These are phyloP conservation scores for Pythium periplocum DNA, from an alignment of 352 stramenopile genomes.

Conservation along the genomic window DNA sequence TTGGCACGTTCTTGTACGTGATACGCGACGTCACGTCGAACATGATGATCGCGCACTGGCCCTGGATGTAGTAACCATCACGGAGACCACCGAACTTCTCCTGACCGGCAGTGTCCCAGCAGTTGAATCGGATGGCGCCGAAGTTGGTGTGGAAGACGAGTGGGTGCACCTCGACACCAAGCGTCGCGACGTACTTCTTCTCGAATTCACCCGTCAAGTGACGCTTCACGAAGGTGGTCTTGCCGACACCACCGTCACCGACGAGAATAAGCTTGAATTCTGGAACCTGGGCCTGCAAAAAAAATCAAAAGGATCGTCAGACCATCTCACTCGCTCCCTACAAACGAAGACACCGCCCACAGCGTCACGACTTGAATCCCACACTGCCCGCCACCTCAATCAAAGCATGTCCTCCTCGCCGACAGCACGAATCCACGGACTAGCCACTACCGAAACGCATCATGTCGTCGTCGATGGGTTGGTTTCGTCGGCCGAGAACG, in stretches of 20 bases:
- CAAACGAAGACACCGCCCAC: no score
- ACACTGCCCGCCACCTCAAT: no score
- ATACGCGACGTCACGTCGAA: constrained; percentile 99
- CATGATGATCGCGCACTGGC: constrained; percentile 99
- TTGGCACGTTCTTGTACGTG: constrained; percentile 99
- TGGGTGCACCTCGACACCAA: constrained; percentile 99
- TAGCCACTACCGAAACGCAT: no score
- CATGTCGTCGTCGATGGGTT: no score
- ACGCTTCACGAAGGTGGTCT: constrained; percentile 99
- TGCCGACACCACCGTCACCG: constrained; percentile 98
- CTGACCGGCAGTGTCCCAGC: constrained; percentile 99
- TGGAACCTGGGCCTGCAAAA: constrained; percentile 71
- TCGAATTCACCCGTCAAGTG: constrained; percentile 99
- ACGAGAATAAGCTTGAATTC: constrained; percentile 99
- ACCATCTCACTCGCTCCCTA: not conserved
- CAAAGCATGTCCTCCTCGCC: no score
- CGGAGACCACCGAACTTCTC: constrained; percentile 97
- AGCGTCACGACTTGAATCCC: no score
- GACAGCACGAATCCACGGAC: no score
- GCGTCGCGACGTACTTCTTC: constrained; percentile 99
- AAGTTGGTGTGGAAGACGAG: constrained; percentile 99
- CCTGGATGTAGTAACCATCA: constrained; percentile 99
- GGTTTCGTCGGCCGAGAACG: no score
- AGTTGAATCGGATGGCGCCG: constrained; percentile 99
- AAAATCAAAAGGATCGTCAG: constrained; percentile 2